Base-by-base conservation (phyloP, 495 filamentous ascomycete species). In the Pseudoneurospora amorphoporcata region DNA sequence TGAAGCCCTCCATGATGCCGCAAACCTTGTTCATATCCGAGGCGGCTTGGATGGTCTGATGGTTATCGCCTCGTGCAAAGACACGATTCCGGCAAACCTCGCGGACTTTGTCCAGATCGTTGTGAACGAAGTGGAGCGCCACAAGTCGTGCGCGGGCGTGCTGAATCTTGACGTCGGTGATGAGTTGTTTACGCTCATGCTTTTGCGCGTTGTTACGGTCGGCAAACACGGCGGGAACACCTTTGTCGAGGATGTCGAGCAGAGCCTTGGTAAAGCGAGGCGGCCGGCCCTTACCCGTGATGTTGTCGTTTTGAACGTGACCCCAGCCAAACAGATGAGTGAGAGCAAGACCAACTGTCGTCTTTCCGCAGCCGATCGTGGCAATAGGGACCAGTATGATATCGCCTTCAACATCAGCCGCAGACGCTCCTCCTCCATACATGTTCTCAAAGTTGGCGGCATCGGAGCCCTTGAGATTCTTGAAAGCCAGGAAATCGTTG, bases 221-320 rank as follows among this genome's bases (percentile, higher is more conserved):
- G 14, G 95, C 93, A 78, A 97, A 91, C 42, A 97, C 93, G 3
- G 90, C 95, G 0, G 91, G 87, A 14, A 65, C 53, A 43, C 84
- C 77, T 0, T 84, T 80, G 5, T 84, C 80, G 17, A 98, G 82
- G 35, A 84, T 79, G 43, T 88, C 86, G 68, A 87, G 83, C 68
- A 95, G 83, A 17, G 89, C 87, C 29, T 87, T 82, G 9, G 90
- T 90, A 78, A 98, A 98, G 39, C 85, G 84, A 71, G 89, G 86
- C 6, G 92, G 91, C 39, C 93, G 91, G 69, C 85, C 85, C 78
- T 90, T 88, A 70, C 91, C 92, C n/a, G 86, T 87, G 68, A 99
- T 95, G 78, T 98, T 96, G 81, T 99, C 95, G 77, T 99, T 99
- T 78, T 99, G 95, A 45, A 98, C 85, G 79, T 98, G 94, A 39